These are phyloP conservation scores for Vairimorpha necatrix DNA, from an alignment of 371 early-diverging fungal genomes.

Conservation along the genomic window DNA sequence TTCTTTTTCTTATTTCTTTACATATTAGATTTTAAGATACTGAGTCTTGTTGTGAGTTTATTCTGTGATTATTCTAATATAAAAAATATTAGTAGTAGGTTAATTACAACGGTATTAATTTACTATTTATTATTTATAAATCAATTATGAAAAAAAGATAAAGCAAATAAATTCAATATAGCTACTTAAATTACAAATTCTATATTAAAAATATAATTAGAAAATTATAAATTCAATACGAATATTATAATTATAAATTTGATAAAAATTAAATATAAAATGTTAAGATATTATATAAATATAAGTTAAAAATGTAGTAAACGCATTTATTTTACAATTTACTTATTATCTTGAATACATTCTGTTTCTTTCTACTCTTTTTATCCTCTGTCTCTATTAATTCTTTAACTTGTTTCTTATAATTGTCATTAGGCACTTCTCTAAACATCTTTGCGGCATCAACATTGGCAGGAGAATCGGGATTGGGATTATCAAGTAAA, in stretches of 20 bases:
- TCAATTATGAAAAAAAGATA: no score
- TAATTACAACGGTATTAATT: neutral
- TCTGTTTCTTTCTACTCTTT: slow-evolving; percentile 24
- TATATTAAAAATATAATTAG: no score
- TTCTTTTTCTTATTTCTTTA: slow-evolving; percentile 4
- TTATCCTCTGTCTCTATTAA: slow-evolving; percentile 19
- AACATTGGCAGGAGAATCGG: slow-evolving; percentile 90
- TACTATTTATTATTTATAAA: slow-evolving; percentile 8
- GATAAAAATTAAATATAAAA: no score
- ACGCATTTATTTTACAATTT: neutral
- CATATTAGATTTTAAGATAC: neutral
- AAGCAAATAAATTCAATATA: no score
- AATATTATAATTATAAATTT: no score
- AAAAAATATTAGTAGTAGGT: neutral
- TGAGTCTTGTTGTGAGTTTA: neutral
- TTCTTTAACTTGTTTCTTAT: slow-evolving; percentile 54
- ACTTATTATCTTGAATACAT: neutral
- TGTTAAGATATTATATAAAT: no score
- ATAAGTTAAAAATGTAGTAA: no score
- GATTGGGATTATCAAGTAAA: slow-evolving; percentile 90
- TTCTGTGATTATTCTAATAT: neutral
- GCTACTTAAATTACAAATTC: no score
- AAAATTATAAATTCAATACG: no score
- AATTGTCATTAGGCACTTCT: slow-evolving; percentile 50
- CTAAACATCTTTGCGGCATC: slow-evolving; percentile 72